phyloP scores from a whole-genome alignment of 371 early-diverging fungal genomes.

The Dinochytrium kinnereticum region DNA sequence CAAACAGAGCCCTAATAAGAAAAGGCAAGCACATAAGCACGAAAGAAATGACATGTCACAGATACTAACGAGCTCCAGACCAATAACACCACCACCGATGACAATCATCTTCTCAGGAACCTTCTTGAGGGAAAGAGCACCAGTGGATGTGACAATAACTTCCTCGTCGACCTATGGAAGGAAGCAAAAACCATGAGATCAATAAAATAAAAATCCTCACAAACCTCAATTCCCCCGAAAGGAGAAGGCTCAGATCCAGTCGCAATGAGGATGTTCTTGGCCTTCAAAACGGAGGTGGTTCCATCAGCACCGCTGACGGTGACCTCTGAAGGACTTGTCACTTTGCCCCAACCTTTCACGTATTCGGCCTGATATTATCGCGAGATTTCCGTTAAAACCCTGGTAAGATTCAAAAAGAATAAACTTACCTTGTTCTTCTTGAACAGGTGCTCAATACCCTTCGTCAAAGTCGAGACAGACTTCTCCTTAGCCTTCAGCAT shows the following conservation, averaged over 20 bases:
- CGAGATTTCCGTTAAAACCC: constrained; percentile 13
- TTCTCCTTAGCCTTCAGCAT: constrained; percentile 94
- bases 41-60: background rate
- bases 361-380: constrained; percentile 68
- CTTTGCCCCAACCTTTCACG: constrained; percentile 89
- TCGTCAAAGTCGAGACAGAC: constrained; percentile 86
- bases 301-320: constrained; percentile 85
- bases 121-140: constrained; percentile 90
- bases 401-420: background rate
- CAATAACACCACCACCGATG: constrained; percentile 99
- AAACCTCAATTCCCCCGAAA: constrained; percentile 88
- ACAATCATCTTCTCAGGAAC: constrained; percentile 98
- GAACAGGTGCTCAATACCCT: constrained; percentile 93
- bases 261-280: constrained; percentile 97
- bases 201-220: background rate
- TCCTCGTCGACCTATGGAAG: constrained; percentile 81
- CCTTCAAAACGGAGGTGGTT: constrained; percentile 65
- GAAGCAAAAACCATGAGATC: constrained; percentile 14
- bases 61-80: constrained; percentile 79
- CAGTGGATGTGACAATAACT: constrained; percentile 95
- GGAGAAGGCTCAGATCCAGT: constrained; percentile 95
- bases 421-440: constrained; percentile 89
- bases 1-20: constrained; percentile 86
- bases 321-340: constrained; percentile 79
- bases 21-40: background rate